Percentiles rank a stretch among this genome's conserved stretches.
Conservation (phyloP, 139 green algal species). For the Edaphochlamys debaryana region DNA sequence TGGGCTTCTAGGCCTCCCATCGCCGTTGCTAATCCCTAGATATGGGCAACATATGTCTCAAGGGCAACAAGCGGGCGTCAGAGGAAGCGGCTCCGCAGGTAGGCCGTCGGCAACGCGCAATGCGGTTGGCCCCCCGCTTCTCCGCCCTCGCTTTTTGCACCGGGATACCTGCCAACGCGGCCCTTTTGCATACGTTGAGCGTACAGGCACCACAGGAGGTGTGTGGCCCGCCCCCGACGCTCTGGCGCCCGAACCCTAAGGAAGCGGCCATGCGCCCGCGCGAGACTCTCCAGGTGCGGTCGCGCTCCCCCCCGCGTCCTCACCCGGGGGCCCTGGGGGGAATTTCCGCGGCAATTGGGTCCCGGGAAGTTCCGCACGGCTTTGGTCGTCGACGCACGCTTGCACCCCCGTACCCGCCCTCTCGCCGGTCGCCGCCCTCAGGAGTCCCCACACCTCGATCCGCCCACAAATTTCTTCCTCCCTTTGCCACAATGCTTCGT, state of each 20-base stretch:
- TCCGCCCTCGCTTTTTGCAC: background rate
- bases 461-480: background rate
- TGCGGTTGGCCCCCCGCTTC: background rate
- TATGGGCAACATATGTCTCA: constrained; percentile 22
- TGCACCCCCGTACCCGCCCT: too few species aligned
- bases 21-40: too few species aligned
- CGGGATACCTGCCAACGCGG: background rate
- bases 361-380: background rate
- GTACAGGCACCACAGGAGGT: background rate
- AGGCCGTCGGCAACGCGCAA: background rate
- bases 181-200: background rate
- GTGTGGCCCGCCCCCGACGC: background rate
- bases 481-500: too few species aligned
- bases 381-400: background rate
- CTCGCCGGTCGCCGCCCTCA: background rate
- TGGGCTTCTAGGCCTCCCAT: too few species aligned
- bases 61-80: background rate
- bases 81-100: constrained; percentile 13
- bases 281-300: constrained; percentile 22
- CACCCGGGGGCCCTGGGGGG: too few species aligned
- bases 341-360: too few species aligned
- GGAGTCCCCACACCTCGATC: background rate
- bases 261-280: constrained; percentile 6
- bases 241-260: constrained; percentile 31
- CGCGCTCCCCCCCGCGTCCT: too few species aligned